A percentile compares a stretch with the other conserved stretches of the same genome.
Evolutionary conservation across 768 basidiomycete species (phyloP).

Genomic region (Arthromyces matolae): DNA sequence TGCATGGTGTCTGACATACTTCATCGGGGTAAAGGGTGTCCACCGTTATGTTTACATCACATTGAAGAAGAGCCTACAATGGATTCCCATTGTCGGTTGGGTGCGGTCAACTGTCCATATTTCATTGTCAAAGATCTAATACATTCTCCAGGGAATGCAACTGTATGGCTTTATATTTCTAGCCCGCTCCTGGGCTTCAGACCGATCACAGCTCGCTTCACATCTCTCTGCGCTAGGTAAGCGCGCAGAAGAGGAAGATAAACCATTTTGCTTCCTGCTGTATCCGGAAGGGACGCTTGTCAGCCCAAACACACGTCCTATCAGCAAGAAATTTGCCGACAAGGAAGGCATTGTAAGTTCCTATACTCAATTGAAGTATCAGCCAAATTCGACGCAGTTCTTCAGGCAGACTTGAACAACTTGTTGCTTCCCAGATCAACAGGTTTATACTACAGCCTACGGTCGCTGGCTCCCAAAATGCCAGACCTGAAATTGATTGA

Average conservation of each 20-base stretch:
- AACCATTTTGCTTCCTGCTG: slow-evolving; percentile 76
- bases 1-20: slow-evolving; percentile 79
- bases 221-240: slow-evolving; percentile 67
- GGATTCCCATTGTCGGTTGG: slow-evolving; percentile 85
- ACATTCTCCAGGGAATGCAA: slow-evolving; percentile 79
- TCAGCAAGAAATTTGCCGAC: slow-evolving; percentile 84
- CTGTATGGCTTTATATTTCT: slow-evolving; percentile 94
- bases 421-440: slow-evolving; percentile 90
- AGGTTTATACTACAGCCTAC: slow-evolving; percentile 81
- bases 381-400: too few species aligned
- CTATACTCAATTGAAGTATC: too few species aligned
- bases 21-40: slow-evolving; percentile 54
- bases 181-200: slow-evolving; percentile 86
- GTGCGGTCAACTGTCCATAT: slow-evolving; percentile 35
- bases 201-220: slow-evolving; percentile 61
- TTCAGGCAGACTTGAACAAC: slow-evolving; percentile 74
- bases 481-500: slow-evolving; percentile 82
- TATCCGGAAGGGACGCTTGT: slow-evolving; percentile 97
- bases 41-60: slow-evolving; percentile 83
- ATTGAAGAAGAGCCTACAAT: slow-evolving; percentile 84
- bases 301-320: slow-evolving; percentile 78
- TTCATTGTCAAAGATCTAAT: slow-evolving; percentile 4
- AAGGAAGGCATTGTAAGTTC: slow-evolving; percentile 83
- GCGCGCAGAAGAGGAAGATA: slow-evolving; percentile 62
- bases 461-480: slow-evolving; percentile 74